Evolutionary conservation across 805 yeast species (phyloP).

Genomic region (Metschnikowia shivogae): DNA sequence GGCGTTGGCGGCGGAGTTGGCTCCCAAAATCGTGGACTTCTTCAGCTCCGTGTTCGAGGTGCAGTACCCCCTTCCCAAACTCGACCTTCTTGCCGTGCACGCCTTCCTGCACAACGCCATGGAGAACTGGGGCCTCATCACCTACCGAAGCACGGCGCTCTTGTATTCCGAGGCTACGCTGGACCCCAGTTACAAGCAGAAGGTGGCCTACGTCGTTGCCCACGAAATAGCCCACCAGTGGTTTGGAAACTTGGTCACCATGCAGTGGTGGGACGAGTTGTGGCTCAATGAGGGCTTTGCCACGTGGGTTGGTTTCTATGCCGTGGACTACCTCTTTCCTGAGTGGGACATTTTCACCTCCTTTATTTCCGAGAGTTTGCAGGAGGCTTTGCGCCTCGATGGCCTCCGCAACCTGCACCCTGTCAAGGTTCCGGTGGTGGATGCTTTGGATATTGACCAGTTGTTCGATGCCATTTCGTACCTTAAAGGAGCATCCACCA

Average conservation of each 20-base stretch:
- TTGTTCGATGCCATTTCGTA: constrained; percentile 80
- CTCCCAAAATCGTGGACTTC: constrained; percentile 49
- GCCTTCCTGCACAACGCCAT: constrained; percentile 81
- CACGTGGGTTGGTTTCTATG: constrained; percentile 74
- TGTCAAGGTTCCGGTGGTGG: constrained; percentile 73
- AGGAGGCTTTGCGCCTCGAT: constrained; percentile 50
- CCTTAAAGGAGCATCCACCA: constrained; percentile 73
- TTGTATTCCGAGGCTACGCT: constrained; percentile 44
- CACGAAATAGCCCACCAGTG: constrained; percentile 91
- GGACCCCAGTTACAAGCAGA: constrained; percentile 53
- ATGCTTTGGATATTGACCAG: constrained; percentile 77
- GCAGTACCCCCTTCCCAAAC: constrained; percentile 71
- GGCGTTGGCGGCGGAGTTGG: constrained; percentile 42
- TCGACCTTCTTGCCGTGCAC: constrained; percentile 77
- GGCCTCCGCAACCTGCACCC: constrained; percentile 69
- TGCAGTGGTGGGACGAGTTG: constrained; percentile 92
- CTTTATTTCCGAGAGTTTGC: constrained; percentile 49
- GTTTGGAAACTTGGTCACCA: constrained; percentile 86
- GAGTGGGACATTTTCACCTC: constrained; percentile 74
- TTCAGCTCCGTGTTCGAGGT: constrained; percentile 46
- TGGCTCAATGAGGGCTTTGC: constrained; percentile 93
- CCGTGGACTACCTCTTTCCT: constrained; percentile 67
- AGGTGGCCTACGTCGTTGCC: constrained; percentile 76
- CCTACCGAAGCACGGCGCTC: constrained; percentile 57
- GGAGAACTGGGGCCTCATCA: constrained; percentile 86